A percentile compares a stretch with the other conserved stretches of the same genome.
Conservation (phyloP, 495 filamentous ascomycete genomes). For the Arthonia radiata region DNA sequence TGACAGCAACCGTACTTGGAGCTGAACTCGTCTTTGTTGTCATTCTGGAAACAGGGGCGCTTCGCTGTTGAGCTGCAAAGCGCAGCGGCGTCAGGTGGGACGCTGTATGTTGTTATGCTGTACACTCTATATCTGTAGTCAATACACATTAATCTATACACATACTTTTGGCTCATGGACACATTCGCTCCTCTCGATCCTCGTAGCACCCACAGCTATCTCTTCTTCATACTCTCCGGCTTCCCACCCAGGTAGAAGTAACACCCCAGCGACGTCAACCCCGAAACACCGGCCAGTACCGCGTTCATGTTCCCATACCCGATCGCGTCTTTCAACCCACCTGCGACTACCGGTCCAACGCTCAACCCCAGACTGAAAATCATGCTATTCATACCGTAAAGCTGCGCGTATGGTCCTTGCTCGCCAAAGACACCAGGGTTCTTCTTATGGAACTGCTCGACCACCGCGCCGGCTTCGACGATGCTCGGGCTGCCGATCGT, state of each 20-base stretch:
- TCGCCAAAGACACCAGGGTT: slow-evolving; percentile 20
- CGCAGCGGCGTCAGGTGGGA: background rate
- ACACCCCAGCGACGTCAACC: slow-evolving; percentile 18
- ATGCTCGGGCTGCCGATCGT: slow-evolving; percentile 20
- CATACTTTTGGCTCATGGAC: background rate
- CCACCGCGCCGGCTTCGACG: slow-evolving; percentile 14
- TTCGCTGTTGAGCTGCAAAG: no score
- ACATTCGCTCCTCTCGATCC: background rate
- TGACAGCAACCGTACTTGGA: no score
- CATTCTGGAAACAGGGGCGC: no score
- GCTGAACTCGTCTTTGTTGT: no score
- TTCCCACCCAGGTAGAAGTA: slow-evolving; percentile 23
- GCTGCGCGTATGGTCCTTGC: slow-evolving; percentile 28
- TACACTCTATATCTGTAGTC: background rate
- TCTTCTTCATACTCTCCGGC: slow-evolving; percentile 8
- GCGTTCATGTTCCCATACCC: slow-evolving; percentile 35
- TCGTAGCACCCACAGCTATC: background rate
- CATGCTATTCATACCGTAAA: slow-evolving; percentile 30
- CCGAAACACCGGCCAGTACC: slow-evolving; percentile 20
- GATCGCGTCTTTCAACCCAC: slow-evolving; percentile 20
- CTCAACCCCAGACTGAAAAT: slow-evolving; percentile 26
- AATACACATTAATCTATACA: background rate
- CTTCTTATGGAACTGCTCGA: slow-evolving; percentile 12
- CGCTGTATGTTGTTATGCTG: background rate
- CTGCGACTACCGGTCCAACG: slow-evolving; percentile 23